phyloP scores from a whole-genome alignment of 1,139 yeast species.

The Pichiaceae sp. region DNA sequence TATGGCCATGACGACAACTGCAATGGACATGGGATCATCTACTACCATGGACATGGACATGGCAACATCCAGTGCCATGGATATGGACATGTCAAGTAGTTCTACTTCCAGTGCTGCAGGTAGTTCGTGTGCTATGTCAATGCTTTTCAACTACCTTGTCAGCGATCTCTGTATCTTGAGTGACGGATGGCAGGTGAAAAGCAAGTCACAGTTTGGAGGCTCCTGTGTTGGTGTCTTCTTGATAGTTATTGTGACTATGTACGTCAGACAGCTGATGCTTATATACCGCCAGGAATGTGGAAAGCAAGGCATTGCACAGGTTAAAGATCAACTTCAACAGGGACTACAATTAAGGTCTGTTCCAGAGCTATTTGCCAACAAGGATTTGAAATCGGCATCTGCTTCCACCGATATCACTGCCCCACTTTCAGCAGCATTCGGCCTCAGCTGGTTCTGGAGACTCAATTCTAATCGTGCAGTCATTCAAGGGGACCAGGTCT shows the following conservation, averaged over 20 bases:
- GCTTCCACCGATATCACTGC: not conserved
- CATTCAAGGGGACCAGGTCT: constrained; percentile 10
- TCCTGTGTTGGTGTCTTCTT: constrained; percentile 58
- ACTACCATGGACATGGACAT: not conserved
- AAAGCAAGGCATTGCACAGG: constrained; percentile 11
- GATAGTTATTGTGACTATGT: constrained; percentile 45
- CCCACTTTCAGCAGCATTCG: constrained; percentile 27
- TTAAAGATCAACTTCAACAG: constrained; percentile 1
- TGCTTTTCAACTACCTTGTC: constrained; percentile 36
- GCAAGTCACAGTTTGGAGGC: constrained; percentile 58
- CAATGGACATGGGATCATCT: not conserved
- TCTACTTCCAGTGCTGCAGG: not conserved
- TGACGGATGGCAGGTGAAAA: constrained; percentile 51
- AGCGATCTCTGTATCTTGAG: constrained; percentile 46
- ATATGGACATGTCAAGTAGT: constrained; percentile 1
- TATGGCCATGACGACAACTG: not conserved
- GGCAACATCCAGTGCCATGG: not conserved
- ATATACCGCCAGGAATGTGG: constrained; percentile 41
- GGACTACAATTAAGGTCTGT: not conserved
- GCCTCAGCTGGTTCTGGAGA: constrained; percentile 34
- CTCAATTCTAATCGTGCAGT: constrained; percentile 11
- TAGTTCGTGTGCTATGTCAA: constrained; percentile 18
- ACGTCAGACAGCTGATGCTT: constrained; percentile 45
- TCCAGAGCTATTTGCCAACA: not conserved
- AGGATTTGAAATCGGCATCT: not conserved